phyloP scores from a whole-genome alignment of 257 asterid species.

The Vinca minor region DNA sequence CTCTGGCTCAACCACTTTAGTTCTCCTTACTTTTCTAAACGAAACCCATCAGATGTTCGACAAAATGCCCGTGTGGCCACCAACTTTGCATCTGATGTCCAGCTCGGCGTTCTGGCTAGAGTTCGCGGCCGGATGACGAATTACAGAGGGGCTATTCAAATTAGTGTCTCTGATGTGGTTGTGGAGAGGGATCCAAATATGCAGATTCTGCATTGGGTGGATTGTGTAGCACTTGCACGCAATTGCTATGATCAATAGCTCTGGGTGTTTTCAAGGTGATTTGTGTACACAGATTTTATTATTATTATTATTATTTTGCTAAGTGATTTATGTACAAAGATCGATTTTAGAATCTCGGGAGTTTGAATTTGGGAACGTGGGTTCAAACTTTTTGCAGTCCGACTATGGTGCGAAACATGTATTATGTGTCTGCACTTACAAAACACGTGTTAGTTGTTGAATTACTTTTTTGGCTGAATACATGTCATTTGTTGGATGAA shows the following conservation, averaged over 20 bases:
- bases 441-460: too few species aligned
- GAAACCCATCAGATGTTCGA: constrained; percentile 70
- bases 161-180: constrained; percentile 64
- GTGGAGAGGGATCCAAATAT: constrained; percentile 69
- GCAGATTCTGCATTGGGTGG: constrained; percentile 67
- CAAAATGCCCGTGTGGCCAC: constrained; percentile 41
- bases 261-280: not conserved
- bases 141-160: constrained; percentile 46
- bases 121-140: constrained; percentile 63
- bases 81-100: constrained; percentile 34
- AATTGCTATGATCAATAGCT: constrained; percentile 25
- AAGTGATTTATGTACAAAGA: not conserved
- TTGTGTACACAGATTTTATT: too few species aligned
- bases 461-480: too few species aligned
- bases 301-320: too few species aligned
- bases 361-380: not conserved
- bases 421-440: too few species aligned
- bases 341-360: not conserved
- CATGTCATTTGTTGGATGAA: too few species aligned
- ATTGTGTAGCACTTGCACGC: constrained; percentile 39
- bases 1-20: constrained; percentile 66
- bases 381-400: not conserved
- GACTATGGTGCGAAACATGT: too few species aligned
- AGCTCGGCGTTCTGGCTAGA: constrained; percentile 61
- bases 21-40: constrained; percentile 49